A percentile compares a stretch with the other conserved stretches of the same genome.
phyloP scores from a whole-genome alignment of 2,329 filamentous ascomycete species.

The Penicillium hordei region DNA sequence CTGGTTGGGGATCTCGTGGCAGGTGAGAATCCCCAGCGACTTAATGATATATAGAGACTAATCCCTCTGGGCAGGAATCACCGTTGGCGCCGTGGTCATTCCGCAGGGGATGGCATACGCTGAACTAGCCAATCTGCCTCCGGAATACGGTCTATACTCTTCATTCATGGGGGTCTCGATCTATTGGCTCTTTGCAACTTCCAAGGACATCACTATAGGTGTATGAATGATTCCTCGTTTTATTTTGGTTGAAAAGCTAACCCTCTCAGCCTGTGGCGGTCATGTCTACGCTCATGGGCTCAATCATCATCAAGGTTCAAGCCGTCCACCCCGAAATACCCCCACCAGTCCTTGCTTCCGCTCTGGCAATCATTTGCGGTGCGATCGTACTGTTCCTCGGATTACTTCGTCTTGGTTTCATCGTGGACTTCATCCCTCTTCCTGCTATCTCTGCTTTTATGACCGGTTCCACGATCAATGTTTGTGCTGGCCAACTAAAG shows the following conservation, averaged over 20 bases:
- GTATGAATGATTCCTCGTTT: conserved; percentile 52
- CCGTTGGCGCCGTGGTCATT: conserved; percentile 74
- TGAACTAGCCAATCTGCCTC: conserved; percentile 69
- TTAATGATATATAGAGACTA: neutral
- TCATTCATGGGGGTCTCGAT: conserved; percentile 90
- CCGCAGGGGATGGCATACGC: conserved; percentile 95
- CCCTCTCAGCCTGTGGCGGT: conserved; percentile 75
- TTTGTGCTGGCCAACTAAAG: conserved; percentile 6
- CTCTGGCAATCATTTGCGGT: conserved; percentile 74
- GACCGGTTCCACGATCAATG: conserved; percentile 12
- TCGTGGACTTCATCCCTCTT: conserved; percentile 13
- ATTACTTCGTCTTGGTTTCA: conserved; percentile 65
- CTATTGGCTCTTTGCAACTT: conserved; percentile 96
- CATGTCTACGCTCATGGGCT: conserved; percentile 82
- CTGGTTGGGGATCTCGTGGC: conserved; percentile 78
- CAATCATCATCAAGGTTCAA: conserved; percentile 66
- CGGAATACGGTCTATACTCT: conserved; percentile 83
- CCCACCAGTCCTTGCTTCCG: conserved; percentile 68
- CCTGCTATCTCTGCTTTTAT: conserved; percentile 11
- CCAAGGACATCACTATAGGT: conserved; percentile 94
- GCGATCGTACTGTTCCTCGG: conserved; percentile 74
- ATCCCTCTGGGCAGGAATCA: conserved; percentile 43
- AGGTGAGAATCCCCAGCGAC: conserved; percentile 40
- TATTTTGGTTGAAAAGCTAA: neutral
- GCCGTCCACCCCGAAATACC: conserved; percentile 54